A percentile compares a stretch with the other conserved stretches of the same genome.
These are phyloP conservation scores for Penicillium sp. DNA, from an alignment of 2,329 filamentous ascomycete species.

Conservation along the genomic window DNA sequence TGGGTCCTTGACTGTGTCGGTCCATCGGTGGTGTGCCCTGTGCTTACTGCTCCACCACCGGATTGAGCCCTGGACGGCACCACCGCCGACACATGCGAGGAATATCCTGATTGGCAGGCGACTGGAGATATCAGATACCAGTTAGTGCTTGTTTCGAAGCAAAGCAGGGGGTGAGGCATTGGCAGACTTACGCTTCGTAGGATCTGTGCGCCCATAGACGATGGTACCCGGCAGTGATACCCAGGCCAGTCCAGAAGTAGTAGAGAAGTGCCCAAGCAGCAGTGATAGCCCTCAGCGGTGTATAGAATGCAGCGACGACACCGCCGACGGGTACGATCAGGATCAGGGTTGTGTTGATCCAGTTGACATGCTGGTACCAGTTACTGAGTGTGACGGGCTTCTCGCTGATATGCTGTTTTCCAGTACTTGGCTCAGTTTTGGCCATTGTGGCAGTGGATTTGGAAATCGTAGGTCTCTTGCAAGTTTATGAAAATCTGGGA, in stretches of 20 bases:
- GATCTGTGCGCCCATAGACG: slow-evolving; percentile 79
- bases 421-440: background rate
- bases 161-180: background rate
- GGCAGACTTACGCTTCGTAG: slow-evolving; percentile 51
- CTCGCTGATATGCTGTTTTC: slow-evolving; percentile 77
- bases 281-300: slow-evolving; percentile 67
- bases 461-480: background rate
- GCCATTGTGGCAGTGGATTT: slow-evolving; percentile 1
- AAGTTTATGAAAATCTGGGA: background rate
- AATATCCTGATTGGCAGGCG: slow-evolving; percentile 71
- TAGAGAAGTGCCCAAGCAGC: slow-evolving; percentile 68
- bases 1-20: slow-evolving; percentile 83
- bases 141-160: background rate
- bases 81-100: slow-evolving; percentile 73
- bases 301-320: slow-evolving; percentile 70
- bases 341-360: slow-evolving; percentile 79
- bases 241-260: slow-evolving; percentile 76
- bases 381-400: slow-evolving; percentile 73
- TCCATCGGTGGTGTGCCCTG: slow-evolving; percentile 81
- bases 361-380: slow-evolving; percentile 87
- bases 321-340: slow-evolving; percentile 71
- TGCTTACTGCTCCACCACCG: slow-evolving; percentile 83
- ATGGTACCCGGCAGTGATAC: slow-evolving; percentile 75
- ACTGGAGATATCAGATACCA: slow-evolving; percentile 49
- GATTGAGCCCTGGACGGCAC: slow-evolving; percentile 77